A percentile compares a stretch with the other conserved stretches of the same genome.
These are phyloP conservation scores for Stenocarpella maydis DNA, from an alignment of 2,329 filamentous ascomycete species.

Conservation along the genomic window DNA sequence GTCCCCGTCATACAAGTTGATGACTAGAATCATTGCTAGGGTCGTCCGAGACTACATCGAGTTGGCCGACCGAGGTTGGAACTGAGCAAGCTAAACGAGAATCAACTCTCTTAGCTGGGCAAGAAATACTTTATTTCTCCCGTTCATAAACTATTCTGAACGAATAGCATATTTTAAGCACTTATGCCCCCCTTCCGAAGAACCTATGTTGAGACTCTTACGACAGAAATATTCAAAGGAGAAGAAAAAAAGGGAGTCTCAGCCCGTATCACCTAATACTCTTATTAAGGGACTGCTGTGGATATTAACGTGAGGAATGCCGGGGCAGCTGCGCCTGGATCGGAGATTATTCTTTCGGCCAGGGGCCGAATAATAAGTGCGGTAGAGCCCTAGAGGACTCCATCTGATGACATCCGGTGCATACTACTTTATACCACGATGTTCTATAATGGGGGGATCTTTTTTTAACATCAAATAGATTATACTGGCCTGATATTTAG, in stretches of 20 bases:
- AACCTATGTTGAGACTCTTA: too few species aligned
- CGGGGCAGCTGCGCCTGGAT: background rate
- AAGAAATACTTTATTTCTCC: background rate
- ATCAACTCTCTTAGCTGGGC: background rate
- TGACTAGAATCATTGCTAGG: background rate
- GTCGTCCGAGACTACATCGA: background rate
- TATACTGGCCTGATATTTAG: background rate
- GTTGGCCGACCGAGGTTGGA: background rate
- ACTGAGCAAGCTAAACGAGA: background rate
- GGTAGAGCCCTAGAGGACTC: too few species aligned
- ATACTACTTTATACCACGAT: background rate
- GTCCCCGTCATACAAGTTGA: background rate
- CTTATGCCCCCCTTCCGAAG: too few species aligned
- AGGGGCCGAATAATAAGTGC: background rate
- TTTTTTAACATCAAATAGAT: background rate
- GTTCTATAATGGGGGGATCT: background rate
- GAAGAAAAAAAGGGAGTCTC: background rate
- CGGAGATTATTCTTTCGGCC: constrained; percentile 1
- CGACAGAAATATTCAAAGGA: background rate
- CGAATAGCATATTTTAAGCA: too few species aligned
- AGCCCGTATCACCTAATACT: background rate
- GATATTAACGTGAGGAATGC: background rate
- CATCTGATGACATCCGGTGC: background rate
- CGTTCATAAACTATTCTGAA: too few species aligned
- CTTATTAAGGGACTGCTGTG: background rate